Base-by-base conservation (phyloP, 306 rosid species). In the Cucumis cinereus region DNA sequence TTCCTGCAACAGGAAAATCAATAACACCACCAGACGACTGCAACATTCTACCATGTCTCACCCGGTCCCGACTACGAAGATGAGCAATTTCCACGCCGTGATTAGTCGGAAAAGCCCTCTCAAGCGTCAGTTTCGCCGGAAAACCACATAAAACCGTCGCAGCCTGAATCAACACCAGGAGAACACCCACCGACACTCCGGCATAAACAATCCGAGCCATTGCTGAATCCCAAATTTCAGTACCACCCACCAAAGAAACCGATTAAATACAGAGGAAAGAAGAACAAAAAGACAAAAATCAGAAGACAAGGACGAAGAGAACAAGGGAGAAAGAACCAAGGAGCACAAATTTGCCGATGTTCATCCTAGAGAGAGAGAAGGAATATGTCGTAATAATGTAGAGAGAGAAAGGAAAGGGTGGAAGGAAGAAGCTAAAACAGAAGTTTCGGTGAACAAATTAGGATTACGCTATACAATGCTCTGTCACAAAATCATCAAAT, bases 21-120 rank as follows among this genome's bases (percentile, higher is more conserved):
- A 86, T 80, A 30, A 95, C 89, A 13, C 96, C 97, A 67, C 64
- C 67, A 0, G 88, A 77, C 73, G 93, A 83, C 78, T 92, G 98
- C 89, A 90, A 79, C 83, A 90, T 83, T 80, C 98, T 85, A 47
- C 90, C 87, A 83, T 92, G 96, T 81, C 99, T 74, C 33, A 83
- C 69, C 70, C 75, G 67, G 69, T 95, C 99, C n/a, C 96, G 83
- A 36, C 83, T 87, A 73, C 86, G 89, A 16, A 95, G 92, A 74
- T 87, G 80, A 77, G 82, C 84, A 87, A 92, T 10, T 77, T 92
- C 93, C 43, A 90, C 89, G 60, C 90, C 87, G 8, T 90, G 88
- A 81, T 85, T 86, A 38, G 84, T 13, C 50, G 97, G 92, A 84
- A 90, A 92, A 50, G 96, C 98, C 80, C 99, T 87, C 75, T 95